Conservation (phyloP, 2,329 filamentous ascomycete genomes). For the Zasmidium cellare region DNA sequence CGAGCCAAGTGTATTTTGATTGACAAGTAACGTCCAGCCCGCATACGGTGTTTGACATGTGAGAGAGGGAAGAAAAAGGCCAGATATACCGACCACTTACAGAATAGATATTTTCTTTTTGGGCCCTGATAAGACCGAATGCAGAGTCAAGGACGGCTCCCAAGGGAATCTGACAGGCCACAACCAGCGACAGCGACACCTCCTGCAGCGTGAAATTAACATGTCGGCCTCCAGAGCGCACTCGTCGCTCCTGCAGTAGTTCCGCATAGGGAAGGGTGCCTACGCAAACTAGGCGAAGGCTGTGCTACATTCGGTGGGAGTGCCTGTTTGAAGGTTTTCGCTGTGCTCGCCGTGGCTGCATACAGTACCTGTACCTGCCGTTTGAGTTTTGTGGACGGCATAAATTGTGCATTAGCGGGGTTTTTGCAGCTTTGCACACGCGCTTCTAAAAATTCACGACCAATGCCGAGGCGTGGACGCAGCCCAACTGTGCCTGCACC, state of each 20-base stretch:
- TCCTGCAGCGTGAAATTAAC: slow-evolving; percentile 16
- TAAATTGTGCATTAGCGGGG: slow-evolving; percentile 5
- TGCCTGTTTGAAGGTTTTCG: neutral
- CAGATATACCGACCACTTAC: neutral
- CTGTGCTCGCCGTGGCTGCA: neutral
- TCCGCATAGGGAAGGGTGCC: slow-evolving; percentile 11
- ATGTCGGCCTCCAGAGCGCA: slow-evolving; percentile 9
- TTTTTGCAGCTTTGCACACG: neutral
- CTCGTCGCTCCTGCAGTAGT: slow-evolving; percentile 22
- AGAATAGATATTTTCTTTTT: slow-evolving; percentile 3
- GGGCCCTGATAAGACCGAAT: neutral
- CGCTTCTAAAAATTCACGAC: slow-evolving; percentile 5
- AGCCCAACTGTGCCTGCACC: neutral
- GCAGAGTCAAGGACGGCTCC: neutral
- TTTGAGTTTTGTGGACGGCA: slow-evolving; percentile 9
- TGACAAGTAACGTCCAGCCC: neutral
- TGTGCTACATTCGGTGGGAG: neutral
- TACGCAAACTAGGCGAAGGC: slow-evolving; percentile 1
- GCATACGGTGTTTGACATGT: neutral
- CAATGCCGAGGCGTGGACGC: neutral
- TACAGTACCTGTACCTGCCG: no score
- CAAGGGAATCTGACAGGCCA: no score
- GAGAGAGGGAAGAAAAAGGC: neutral
- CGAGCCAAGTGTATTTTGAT: neutral
- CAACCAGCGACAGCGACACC: no score